phyloP scores from a whole-genome alignment of 805 yeast genomes.

The Metschnikowia baotianmanensis region DNA sequence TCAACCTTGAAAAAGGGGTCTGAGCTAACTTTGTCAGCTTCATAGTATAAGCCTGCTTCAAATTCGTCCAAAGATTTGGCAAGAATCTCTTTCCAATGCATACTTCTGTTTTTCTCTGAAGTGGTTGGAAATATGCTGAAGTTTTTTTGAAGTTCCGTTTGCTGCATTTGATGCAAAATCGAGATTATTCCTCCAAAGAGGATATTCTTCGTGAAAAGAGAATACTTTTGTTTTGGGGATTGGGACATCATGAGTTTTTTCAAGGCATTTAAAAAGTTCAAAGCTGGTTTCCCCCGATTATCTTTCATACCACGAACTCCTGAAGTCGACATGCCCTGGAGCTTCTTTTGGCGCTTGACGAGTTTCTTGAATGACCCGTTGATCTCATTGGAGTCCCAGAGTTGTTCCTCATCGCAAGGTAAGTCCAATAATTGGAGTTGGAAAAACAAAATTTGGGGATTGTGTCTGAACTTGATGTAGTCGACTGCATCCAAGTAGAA shows the following conservation, averaged over 20 bases:
- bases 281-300: conserved; percentile 10
- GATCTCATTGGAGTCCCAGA: conserved; percentile 41
- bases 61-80: conserved; percentile 71
- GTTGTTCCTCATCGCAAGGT: conserved; percentile 40
- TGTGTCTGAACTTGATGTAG: conserved; percentile 76
- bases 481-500: conserved; percentile 79
- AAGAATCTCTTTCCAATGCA: conserved; percentile 64
- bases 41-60: conserved; percentile 45
- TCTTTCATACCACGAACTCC: conserved; percentile 12
- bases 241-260: conserved; percentile 15
- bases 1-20: conserved; percentile 11
- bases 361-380: conserved; percentile 38
- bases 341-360: conserved; percentile 34
- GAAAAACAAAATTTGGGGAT: conserved; percentile 41
- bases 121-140: conserved; percentile 29
- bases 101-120: conserved; percentile 23
- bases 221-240: conserved; percentile 16
- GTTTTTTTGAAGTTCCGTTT: conserved; percentile 61
- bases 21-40: neutral
- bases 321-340: conserved; percentile 7
- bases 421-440: conserved; percentile 40
- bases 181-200: conserved; percentile 65
- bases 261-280: conserved; percentile 19
- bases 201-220: conserved; percentile 63
- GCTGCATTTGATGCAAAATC: conserved; percentile 70